These are phyloP conservation scores for Botryotinia globosa DNA, from an alignment of 2,329 filamentous ascomycete genomes.

Conservation along the genomic window DNA sequence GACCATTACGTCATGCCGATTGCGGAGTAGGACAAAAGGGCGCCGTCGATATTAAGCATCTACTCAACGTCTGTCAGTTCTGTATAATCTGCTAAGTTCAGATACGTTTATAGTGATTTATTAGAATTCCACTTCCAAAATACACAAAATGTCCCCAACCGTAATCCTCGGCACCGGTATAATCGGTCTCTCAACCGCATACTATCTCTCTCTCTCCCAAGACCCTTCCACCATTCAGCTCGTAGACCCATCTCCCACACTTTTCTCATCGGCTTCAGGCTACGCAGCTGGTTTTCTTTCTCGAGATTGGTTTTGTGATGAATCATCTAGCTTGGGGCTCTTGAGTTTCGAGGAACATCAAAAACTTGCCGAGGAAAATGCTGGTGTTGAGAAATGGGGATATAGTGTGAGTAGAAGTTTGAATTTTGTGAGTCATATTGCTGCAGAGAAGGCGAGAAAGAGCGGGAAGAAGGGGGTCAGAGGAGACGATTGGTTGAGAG, in stretches of 20 bases:
- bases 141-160: slow-evolving; percentile 31
- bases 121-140: not conserved
- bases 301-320: slow-evolving; percentile 37
- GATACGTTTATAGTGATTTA: too few relatives aligned
- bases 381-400: slow-evolving; percentile 47
- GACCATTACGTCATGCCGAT: not conserved
- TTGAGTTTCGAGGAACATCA: slow-evolving; percentile 67
- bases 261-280: slow-evolving; percentile 73
- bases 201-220: slow-evolving; percentile 59
- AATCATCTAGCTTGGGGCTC: slow-evolving; percentile 56
- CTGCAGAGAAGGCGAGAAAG: slow-evolving; percentile 23
- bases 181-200: slow-evolving; percentile 68
- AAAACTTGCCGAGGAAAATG: slow-evolving; percentile 25
- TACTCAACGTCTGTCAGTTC: not conserved
- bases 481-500: slow-evolving; percentile 64
- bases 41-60: not conserved
- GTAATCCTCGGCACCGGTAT: slow-evolving; percentile 69
- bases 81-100: not conserved
- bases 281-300: slow-evolving; percentile 70
- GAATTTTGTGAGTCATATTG: slow-evolving; percentile 46
- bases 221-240: slow-evolving; percentile 52
- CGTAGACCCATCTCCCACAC: slow-evolving; percentile 53
- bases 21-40: not conserved
- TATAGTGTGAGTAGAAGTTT: slow-evolving; percentile 55
- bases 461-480: slow-evolving; percentile 42